phyloP scores from a whole-genome alignment of 192 early-diverging fungal genomes.

The Lobosporangium transversale region DNA sequence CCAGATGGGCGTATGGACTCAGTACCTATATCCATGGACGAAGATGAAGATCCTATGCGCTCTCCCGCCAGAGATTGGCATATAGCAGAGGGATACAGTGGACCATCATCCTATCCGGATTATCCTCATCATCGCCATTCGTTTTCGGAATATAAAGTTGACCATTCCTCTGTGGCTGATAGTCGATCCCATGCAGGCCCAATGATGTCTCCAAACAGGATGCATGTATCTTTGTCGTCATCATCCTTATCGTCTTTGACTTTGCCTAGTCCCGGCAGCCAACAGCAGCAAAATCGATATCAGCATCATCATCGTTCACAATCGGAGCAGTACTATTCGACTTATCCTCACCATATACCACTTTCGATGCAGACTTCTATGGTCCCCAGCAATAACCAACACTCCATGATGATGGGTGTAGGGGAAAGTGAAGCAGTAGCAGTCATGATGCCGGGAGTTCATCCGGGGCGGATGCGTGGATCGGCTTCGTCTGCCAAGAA shows the following conservation, averaged over 20 bases:
- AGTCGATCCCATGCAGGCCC: background rate
- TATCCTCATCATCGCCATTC: slow-evolving; percentile 21
- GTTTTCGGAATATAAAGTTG: slow-evolving; percentile 6
- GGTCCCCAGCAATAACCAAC: background rate
- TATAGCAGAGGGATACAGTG: background rate
- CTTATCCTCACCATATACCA: slow-evolving; percentile 9
- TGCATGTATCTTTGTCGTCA: background rate
- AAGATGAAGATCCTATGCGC: slow-evolving; percentile 12
- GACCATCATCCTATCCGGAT: background rate
- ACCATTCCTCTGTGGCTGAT: background rate
- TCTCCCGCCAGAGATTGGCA: too few relatives aligned
- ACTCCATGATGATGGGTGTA: too few relatives aligned
- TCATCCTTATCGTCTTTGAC: too few relatives aligned
- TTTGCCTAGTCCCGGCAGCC: background rate
- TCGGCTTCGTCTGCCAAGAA: slow-evolving; percentile 35
- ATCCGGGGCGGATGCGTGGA: slow-evolving; percentile 6
- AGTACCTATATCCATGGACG: background rate
- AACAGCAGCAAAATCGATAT: background rate
- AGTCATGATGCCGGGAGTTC: too few relatives aligned
- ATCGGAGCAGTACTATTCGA: slow-evolving; percentile 5
- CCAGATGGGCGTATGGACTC: slow-evolving; percentile 17
- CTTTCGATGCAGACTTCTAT: background rate
- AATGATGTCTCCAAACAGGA: slow-evolving; percentile 18
- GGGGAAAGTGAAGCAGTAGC: too few relatives aligned
- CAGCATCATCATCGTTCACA: slow-evolving; percentile 17